Evolutionary conservation across 192 early-diverging fungal species (phyloP).

Genomic region (Coemansia sp.): DNA sequence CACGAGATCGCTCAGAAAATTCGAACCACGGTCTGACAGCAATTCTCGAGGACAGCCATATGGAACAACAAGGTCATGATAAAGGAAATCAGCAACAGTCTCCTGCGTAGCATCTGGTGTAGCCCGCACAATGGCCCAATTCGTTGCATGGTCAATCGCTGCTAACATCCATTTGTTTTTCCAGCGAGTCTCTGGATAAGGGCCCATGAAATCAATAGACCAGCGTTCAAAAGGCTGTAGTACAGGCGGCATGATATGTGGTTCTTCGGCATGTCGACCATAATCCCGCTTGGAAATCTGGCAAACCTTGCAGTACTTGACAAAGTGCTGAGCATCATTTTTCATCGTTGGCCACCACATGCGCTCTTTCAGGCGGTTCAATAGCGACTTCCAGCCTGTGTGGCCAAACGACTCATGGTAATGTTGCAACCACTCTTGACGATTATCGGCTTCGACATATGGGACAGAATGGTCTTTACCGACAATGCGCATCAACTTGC

Average conservation of each 20-base stretch:
- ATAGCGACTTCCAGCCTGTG: background rate
- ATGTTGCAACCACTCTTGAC: background rate
- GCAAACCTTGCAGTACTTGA: background rate
- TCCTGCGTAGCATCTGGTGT: conserved; percentile 13
- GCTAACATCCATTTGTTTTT: conserved; percentile 15
- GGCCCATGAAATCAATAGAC: conserved; percentile 19
- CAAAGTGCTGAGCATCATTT: background rate
- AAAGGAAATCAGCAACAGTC: conserved; percentile 14
- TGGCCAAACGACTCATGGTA: conserved; percentile 6
- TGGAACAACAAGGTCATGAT: background rate
- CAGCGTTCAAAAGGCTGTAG: conserved; percentile 12
- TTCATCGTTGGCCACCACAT: conserved; percentile 7
- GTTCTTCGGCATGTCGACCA: background rate
- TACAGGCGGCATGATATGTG: background rate
- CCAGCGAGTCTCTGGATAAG: conserved; percentile 3
- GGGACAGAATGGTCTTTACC: too few relatives aligned
- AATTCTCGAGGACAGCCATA: conserved; percentile 12
- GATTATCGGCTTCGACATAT: too few relatives aligned
- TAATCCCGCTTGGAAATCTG: conserved; percentile 4
- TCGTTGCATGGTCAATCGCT: conserved; percentile 19
- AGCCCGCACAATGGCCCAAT: conserved; percentile 8
- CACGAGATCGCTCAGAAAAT: background rate
- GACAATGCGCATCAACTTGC: too few relatives aligned
- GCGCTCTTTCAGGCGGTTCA: background rate
- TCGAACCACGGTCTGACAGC: conserved; percentile 8